A percentile compares a stretch with the other conserved stretches of the same genome.
These are phyloP conservation scores for Tetratostichococcus sp. DNA, from an alignment of 139 green algal genomes.

Conservation along the genomic window DNA sequence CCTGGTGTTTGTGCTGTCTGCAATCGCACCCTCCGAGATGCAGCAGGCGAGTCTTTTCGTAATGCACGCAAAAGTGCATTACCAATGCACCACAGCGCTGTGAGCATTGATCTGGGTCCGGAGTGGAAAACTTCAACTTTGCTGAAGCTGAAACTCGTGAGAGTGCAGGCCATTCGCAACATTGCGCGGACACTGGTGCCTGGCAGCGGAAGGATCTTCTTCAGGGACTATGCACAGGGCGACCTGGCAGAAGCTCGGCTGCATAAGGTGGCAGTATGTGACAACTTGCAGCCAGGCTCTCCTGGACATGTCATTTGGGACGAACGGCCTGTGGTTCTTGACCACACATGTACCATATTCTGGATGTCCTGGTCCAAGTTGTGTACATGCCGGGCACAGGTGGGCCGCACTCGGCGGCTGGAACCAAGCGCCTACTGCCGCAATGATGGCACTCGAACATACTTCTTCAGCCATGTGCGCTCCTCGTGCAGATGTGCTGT, in stretches of 20 bases:
- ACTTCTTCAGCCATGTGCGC: constrained; percentile 58
- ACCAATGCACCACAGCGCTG: too few relatives aligned
- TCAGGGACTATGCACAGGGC: constrained; percentile 70
- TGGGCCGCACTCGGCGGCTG: constrained; percentile 42
- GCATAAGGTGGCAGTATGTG: constrained; percentile 3
- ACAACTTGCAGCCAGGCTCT: background rate
- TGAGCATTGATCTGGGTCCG: too few relatives aligned
- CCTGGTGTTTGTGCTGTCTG: constrained; percentile 91
- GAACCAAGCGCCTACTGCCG: constrained; percentile 65
- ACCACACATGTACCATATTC: too few relatives aligned
- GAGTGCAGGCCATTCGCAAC: constrained; percentile 58
- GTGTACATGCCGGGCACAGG: background rate
- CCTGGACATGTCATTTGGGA: too few relatives aligned
- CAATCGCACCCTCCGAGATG: constrained; percentile 74
- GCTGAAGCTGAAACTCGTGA: too few relatives aligned
- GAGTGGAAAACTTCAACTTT: too few relatives aligned
- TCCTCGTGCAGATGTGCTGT: too few relatives aligned
- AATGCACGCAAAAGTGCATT: too few relatives aligned
- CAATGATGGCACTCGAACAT: constrained; percentile 77
- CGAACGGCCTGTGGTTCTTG: too few relatives aligned
- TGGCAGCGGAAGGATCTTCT: constrained; percentile 58
- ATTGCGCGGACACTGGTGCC: constrained; percentile 48
- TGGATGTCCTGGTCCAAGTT: too few relatives aligned
- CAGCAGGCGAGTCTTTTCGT: constrained; percentile 19
- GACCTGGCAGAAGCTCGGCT: constrained; percentile 52